phyloP scores from a whole-genome alignment of 768 basidiomycete genomes.

The Trichaptum fuscoviolaceum region DNA sequence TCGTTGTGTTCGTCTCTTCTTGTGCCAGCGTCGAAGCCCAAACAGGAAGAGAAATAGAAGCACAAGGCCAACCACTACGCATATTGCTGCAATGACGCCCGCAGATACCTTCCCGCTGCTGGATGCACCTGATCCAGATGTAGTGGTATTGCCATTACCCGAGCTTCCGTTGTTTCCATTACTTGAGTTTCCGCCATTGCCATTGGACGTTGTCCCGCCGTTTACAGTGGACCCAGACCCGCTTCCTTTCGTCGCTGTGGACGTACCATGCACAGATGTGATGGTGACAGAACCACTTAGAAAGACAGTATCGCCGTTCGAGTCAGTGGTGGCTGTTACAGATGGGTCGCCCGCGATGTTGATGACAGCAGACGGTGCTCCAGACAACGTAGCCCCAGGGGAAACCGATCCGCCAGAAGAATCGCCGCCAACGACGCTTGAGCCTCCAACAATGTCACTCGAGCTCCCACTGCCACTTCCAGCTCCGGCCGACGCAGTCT shows the following conservation, averaged over 20 bases:
- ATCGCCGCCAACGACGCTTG: neutral
- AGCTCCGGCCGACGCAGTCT: neutral
- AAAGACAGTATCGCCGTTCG: neutral
- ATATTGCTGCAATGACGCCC: conserved; percentile 46
- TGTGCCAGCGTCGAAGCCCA: conserved; percentile 42
- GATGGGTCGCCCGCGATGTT: conserved; percentile 14
- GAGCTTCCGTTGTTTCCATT: neutral
- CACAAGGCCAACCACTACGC: conserved; percentile 24
- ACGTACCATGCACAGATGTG: neutral
- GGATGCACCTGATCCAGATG: conserved; percentile 9
- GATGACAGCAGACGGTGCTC: conserved; percentile 12
- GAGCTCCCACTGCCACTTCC: neutral
- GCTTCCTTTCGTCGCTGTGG: neutral
- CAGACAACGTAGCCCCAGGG: conserved; percentile 14
- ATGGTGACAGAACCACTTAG: neutral
- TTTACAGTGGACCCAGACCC: neutral
- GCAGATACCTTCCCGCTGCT: conserved; percentile 30
- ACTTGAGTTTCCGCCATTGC: neutral
- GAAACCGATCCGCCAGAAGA: conserved; percentile 4
- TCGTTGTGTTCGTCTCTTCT: conserved; percentile 35
- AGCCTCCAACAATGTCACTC: neutral
- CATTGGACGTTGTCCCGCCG: neutral
- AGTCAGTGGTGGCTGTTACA: conserved; percentile 4
- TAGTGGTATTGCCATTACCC: conserved; percentile 4
- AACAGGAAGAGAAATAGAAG: conserved; percentile 34